Evolutionary conservation across 768 basidiomycete species (phyloP).

Genomic region (Tulasnella sp.): DNA sequence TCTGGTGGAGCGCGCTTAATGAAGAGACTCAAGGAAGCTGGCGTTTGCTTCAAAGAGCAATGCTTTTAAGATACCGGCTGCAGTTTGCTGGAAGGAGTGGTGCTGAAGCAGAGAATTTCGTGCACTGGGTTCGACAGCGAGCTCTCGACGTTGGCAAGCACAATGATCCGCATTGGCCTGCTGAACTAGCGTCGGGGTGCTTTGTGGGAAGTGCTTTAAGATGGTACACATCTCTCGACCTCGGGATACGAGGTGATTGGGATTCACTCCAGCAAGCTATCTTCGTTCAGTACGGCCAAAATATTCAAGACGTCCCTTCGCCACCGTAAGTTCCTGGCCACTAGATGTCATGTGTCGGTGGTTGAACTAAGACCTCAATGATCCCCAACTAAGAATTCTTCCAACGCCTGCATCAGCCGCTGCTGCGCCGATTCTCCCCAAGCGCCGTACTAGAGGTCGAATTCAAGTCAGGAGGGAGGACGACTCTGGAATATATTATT

Average conservation of each 20-base stretch:
- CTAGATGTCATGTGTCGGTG: too few species aligned
- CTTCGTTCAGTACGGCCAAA: background rate
- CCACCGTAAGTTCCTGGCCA: background rate
- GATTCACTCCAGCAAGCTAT: background rate
- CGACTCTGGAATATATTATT: background rate
- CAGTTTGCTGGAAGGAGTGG: background rate
- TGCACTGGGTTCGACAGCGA: background rate
- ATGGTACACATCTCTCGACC: background rate
- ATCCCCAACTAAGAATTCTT: too few species aligned
- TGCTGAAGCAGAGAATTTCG: background rate
- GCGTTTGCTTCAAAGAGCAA: background rate
- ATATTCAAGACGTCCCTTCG: background rate
- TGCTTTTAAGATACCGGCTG: background rate
- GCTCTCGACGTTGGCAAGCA: background rate
- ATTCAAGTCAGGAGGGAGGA: background rate
- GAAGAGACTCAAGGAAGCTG: background rate
- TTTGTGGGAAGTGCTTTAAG: background rate
- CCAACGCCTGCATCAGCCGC: background rate
- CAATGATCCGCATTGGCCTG: background rate
- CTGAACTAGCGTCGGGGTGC: background rate
- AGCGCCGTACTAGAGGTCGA: background rate
- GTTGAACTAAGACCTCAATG: too few species aligned
- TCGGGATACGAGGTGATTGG: background rate
- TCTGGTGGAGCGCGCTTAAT: background rate
- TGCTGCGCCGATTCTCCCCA: background rate